Evolutionary conservation across 495 filamentous ascomycete genomes (phyloP).

Genomic region (Patellaria atrata): DNA sequence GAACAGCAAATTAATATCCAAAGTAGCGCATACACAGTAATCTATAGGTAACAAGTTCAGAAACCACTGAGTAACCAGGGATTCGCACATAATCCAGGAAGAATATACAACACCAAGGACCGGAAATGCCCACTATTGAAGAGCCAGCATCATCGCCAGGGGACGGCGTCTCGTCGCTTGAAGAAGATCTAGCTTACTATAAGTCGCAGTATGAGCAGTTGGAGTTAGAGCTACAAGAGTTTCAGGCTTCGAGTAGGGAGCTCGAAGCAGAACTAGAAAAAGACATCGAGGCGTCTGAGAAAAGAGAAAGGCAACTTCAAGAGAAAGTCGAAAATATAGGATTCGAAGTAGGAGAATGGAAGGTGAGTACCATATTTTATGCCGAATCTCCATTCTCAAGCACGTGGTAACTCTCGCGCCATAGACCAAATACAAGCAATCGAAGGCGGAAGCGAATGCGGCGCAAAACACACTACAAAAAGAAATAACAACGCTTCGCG

Average conservation of each 20-base stretch:
- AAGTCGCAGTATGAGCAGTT: slow-evolving; percentile 91
- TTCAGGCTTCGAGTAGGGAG: slow-evolving; percentile 85
- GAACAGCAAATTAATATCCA: too few relatives aligned
- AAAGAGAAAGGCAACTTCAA: slow-evolving; percentile 69
- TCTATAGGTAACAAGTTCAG: too few relatives aligned
- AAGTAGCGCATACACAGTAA: too few relatives aligned
- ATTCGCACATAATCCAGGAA: not conserved
- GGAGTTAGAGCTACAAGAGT: slow-evolving; percentile 82
- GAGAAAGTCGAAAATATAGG: slow-evolving; percentile 71
- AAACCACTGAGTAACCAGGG: too few relatives aligned
- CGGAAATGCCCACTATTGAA: slow-evolving; percentile 15
- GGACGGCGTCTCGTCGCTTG: slow-evolving; percentile 24
- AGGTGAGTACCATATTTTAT: slow-evolving; percentile 50
- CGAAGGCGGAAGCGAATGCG: slow-evolving; percentile 67
- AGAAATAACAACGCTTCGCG: slow-evolving; percentile 82
- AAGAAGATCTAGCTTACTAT: slow-evolving; percentile 78
- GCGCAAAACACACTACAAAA: slow-evolving; percentile 85
- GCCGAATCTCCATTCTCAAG: not conserved
- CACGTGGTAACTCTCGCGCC: slow-evolving; percentile 16
- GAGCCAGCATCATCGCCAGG: slow-evolving; percentile 23
- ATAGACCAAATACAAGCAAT: slow-evolving; percentile 96
- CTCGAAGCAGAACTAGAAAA: slow-evolving; percentile 90
- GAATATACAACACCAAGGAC: slow-evolving; percentile 3
- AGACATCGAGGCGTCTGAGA: slow-evolving; percentile 90
- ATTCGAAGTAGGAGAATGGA: slow-evolving; percentile 96